phyloP scores from a whole-genome alignment of 768 basidiomycete species.

The Leccinum aurantiacum region DNA sequence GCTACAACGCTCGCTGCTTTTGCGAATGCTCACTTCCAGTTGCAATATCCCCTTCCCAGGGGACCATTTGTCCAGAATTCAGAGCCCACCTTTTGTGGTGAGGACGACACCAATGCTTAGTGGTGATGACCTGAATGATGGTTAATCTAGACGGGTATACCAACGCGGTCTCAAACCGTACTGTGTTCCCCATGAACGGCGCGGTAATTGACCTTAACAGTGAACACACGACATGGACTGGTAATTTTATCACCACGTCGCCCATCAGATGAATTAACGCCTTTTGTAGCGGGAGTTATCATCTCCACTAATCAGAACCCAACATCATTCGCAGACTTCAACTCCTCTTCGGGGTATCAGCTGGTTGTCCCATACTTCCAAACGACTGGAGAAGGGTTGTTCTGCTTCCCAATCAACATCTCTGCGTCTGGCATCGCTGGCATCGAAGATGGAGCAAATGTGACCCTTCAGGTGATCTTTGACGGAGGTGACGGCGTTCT shows the following conservation, averaged over 20 bases:
- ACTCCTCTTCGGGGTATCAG: conserved; percentile 37
- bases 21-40: conserved; percentile 74
- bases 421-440: conserved; percentile 46
- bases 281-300: conserved; percentile 47
- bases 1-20: conserved; percentile 40
- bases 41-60: conserved; percentile 72
- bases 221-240: conserved; percentile 61
- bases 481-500: conserved; percentile 71
- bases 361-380: conserved; percentile 49
- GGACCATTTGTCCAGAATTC: conserved; percentile 62
- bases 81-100: conserved; percentile 70
- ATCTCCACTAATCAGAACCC: conserved; percentile 59
- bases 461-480: conserved; percentile 69
- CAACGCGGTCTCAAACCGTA: conserved; percentile 52
- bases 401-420: conserved; percentile 70
- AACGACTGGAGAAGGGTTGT: conserved; percentile 54
- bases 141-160: conserved; percentile 59
- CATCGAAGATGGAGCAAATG: conserved; percentile 62
- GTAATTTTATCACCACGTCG: conserved; percentile 33
- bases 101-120: conserved; percentile 15
- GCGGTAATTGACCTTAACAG: conserved; percentile 65
- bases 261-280: not conserved
- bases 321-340: conserved; percentile 64
- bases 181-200: conserved; percentile 63
- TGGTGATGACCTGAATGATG: not conserved